Conservation (phyloP, 202 grass and related monocot species). For the Setaria viridis region DNA sequence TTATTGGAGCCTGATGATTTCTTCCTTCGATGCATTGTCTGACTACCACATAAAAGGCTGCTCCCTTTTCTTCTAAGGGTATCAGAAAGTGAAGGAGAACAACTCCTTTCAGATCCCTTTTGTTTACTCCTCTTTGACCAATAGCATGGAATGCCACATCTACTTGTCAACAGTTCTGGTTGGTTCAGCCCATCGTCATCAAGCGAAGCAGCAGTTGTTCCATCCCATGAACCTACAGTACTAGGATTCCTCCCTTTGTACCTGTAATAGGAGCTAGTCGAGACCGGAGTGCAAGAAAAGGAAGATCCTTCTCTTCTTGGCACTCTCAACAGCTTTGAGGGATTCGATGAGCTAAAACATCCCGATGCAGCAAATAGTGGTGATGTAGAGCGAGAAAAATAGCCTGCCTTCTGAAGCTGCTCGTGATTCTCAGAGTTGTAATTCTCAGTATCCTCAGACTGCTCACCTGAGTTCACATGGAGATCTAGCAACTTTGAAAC, state of each 20-base stretch:
- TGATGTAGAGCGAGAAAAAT: constrained; percentile 71
- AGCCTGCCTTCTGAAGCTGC: constrained; percentile 54
- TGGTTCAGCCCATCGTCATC: constrained; percentile 82
- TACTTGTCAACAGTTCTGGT: constrained; percentile 50
- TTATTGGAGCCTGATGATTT: constrained; percentile 67
- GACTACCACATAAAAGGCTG: constrained; percentile 76
- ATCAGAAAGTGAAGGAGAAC: constrained; percentile 96
- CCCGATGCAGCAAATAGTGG: constrained; percentile 80
- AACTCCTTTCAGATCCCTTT: constrained; percentile 65
- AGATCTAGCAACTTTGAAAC: constrained; percentile 68
- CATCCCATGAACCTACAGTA: constrained; percentile 74
- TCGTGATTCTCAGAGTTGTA: constrained; percentile 65
- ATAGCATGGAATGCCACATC: constrained; percentile 81
- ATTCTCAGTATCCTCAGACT: constrained; percentile 86
- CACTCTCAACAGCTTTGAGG: constrained; percentile 73
- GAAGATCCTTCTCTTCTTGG: constrained; percentile 82
- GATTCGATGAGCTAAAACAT: constrained; percentile 82
- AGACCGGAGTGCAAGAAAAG: constrained; percentile 88
- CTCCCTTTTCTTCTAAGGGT: constrained; percentile 94
- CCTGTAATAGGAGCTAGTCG: constrained; percentile 86
- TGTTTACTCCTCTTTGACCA: constrained; percentile 78
- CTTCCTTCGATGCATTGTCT: constrained; percentile 77
- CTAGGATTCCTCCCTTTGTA: constrained; percentile 67
- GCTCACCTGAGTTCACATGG: constrained; percentile 70
- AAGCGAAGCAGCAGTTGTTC: constrained; percentile 80